Percentiles rank a stretch among this genome's conserved stretches.
phyloP scores from a whole-genome alignment of 2,329 filamentous ascomycete species.

The Aspergillus glaucus region DNA sequence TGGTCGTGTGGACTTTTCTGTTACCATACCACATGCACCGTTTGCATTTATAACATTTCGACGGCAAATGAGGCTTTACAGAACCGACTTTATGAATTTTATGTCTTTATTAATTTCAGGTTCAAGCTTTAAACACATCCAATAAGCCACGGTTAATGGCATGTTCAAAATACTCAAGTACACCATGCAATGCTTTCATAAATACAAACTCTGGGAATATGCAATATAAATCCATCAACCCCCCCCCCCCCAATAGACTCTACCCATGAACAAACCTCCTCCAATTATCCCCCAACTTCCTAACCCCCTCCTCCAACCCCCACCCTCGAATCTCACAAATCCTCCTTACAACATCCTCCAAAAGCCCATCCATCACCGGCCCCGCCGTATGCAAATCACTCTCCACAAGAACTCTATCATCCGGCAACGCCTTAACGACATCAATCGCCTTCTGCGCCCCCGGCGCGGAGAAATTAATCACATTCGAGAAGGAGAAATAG shows the following conservation, averaged over 20 bases:
- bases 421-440: constrained; percentile 65
- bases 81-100: too few species aligned
- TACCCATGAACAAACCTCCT: constrained; percentile 65
- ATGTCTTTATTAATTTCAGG: too few species aligned
- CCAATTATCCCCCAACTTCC: constrained; percentile 67
- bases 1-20: too few species aligned
- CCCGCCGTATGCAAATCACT: constrained; percentile 86
- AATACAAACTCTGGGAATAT: too few species aligned
- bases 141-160: too few species aligned
- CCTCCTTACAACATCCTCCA: constrained; percentile 69
- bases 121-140: too few species aligned
- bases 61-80: too few species aligned
- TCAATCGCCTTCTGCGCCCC: constrained; percentile 55
- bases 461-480: constrained; percentile 65
- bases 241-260: background rate
- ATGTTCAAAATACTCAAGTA: too few species aligned
- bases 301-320: constrained; percentile 64
- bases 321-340: constrained; percentile 76
- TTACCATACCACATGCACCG: too few species aligned
- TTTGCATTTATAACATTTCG: too few species aligned
- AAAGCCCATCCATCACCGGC: constrained; percentile 65
- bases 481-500: constrained; percentile 81
- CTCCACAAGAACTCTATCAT: constrained; percentile 74
- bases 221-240: background rate
- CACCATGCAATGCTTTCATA: background rate